These are phyloP conservation scores for Apiotrichum laibachii DNA, from an alignment of 1,284 basidiomycete genomes.

Conservation along the genomic window DNA sequence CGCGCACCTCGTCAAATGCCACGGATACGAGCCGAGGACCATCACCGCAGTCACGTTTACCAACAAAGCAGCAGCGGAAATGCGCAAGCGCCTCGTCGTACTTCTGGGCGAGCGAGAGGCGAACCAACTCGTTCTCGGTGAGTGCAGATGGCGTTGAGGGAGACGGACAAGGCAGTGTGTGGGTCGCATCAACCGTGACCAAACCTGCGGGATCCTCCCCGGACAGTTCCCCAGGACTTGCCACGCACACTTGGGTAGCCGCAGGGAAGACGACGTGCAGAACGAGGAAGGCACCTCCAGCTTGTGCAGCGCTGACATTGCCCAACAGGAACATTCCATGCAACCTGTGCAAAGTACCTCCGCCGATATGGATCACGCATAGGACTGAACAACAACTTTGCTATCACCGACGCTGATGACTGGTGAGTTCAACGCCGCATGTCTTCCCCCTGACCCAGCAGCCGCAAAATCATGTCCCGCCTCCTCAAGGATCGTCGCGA, in stretches of 20 bases:
- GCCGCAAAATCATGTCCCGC: slow-evolving; percentile 68
- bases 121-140: slow-evolving; percentile 60
- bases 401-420: slow-evolving; percentile 78
- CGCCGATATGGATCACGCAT: slow-evolving; percentile 65
- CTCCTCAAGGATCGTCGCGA: slow-evolving; percentile 62
- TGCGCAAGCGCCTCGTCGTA: slow-evolving; percentile 68
- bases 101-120: slow-evolving; percentile 68
- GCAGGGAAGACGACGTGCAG: too few relatives aligned
- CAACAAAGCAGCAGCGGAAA: slow-evolving; percentile 87
- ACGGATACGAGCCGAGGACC: slow-evolving; percentile 59
- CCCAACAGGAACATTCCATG: slow-evolving; percentile 74
- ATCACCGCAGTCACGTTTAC: slow-evolving; percentile 82
- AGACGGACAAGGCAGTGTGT: not conserved
- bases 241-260: too few relatives aligned
- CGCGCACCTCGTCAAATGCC: slow-evolving; percentile 66
- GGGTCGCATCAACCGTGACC: too few relatives aligned
- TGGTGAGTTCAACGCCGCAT: slow-evolving; percentile 56
- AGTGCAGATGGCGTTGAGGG: slow-evolving; percentile 6
- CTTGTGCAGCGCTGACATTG: slow-evolving; percentile 11
- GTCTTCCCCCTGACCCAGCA: slow-evolving; percentile 41
- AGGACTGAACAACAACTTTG: slow-evolving; percentile 69
- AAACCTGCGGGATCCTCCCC: too few relatives aligned
- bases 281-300: too few relatives aligned
- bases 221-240: too few relatives aligned
- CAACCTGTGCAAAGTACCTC: slow-evolving; percentile 69